These are phyloP conservation scores for Fusarium sp. DNA, from an alignment of 2,329 filamentous ascomycete genomes.

Conservation along the genomic window DNA sequence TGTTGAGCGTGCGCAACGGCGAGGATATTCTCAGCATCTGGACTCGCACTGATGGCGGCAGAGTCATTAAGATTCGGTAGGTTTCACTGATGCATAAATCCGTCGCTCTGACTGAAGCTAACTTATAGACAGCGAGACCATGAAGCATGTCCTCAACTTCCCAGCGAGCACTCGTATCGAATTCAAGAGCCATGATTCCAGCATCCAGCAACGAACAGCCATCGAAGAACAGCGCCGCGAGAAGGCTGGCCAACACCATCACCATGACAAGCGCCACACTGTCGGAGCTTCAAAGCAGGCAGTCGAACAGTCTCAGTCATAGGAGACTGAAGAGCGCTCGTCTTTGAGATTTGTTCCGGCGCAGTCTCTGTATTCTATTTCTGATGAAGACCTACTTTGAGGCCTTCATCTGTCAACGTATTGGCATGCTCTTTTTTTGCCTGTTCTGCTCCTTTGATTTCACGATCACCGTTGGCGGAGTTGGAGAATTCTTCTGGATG, in stretches of 20 bases:
- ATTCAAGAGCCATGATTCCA: slow-evolving; percentile 97
- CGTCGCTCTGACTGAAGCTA: slow-evolving; percentile 21
- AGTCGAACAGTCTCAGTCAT: slow-evolving; percentile 49
- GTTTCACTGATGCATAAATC: slow-evolving; percentile 50
- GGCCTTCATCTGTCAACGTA: slow-evolving; percentile 29
- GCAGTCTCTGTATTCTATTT: slow-evolving; percentile 45
- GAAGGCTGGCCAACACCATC: slow-evolving; percentile 70
- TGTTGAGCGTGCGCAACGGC: slow-evolving; percentile 92
- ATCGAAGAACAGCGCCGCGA: slow-evolving; percentile 94
- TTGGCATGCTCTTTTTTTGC: slow-evolving; percentile 29
- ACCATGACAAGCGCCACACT: slow-evolving; percentile 56
- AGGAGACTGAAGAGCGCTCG: slow-evolving; percentile 1
- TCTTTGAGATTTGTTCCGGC: slow-evolving; percentile 6
- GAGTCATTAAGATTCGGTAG: slow-evolving; percentile 96
- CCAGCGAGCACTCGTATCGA: slow-evolving; percentile 90
- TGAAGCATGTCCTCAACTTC: slow-evolving; percentile 90
- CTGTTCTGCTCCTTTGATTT: slow-evolving; percentile 30
- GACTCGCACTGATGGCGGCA: slow-evolving; percentile 92
- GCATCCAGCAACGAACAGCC: slow-evolving; percentile 89
- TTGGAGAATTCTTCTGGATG: slow-evolving; percentile 36
- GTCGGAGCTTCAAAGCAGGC: slow-evolving; percentile 51
- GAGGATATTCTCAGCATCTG: slow-evolving; percentile 98
- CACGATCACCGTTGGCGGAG: slow-evolving; percentile 34
- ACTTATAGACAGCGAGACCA: slow-evolving; percentile 78
- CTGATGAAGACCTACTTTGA: slow-evolving; percentile 29